Evolutionary conservation across 805 yeast species (phyloP).

Genomic region (Myxozyma neglecta): DNA sequence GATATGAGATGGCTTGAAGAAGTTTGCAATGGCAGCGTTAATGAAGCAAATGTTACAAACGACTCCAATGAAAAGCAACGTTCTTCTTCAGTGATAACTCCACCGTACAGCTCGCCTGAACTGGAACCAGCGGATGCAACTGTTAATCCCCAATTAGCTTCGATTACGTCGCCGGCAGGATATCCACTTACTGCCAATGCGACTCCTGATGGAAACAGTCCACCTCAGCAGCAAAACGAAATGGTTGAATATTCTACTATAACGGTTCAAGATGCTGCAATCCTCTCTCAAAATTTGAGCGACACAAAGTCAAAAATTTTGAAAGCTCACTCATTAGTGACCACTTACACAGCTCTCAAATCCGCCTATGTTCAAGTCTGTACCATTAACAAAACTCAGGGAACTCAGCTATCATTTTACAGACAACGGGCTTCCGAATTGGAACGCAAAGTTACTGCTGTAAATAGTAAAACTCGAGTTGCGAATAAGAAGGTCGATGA

Average conservation of each 20-base stretch:
- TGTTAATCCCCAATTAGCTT: not conserved
- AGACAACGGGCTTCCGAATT: conserved; percentile 5
- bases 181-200: not conserved
- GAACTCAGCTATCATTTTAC: conserved; percentile 12
- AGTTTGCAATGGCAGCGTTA: not conserved
- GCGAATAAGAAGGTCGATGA: conserved; percentile 14
- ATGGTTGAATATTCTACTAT: not conserved
- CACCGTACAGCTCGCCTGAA: conserved; percentile 4
- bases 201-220: conserved; percentile 3
- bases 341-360: conserved; percentile 36
- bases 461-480: not conserved
- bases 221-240: not conserved
- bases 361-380: conserved; percentile 36
- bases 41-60: not conserved
- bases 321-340: conserved; percentile 34
- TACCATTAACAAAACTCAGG: conserved; percentile 2
- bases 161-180: not conserved
- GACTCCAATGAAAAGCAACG: not conserved
- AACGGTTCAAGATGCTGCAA: not conserved
- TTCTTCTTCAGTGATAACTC: not conserved
- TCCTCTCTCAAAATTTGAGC: conserved; percentile 9
- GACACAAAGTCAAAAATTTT: conserved; percentile 33
- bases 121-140: not conserved
- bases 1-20: not conserved
- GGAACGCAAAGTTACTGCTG: not conserved